Base-by-base conservation (phyloP, 176 grass and related monocot species). In the Bromus sterilis region DNA sequence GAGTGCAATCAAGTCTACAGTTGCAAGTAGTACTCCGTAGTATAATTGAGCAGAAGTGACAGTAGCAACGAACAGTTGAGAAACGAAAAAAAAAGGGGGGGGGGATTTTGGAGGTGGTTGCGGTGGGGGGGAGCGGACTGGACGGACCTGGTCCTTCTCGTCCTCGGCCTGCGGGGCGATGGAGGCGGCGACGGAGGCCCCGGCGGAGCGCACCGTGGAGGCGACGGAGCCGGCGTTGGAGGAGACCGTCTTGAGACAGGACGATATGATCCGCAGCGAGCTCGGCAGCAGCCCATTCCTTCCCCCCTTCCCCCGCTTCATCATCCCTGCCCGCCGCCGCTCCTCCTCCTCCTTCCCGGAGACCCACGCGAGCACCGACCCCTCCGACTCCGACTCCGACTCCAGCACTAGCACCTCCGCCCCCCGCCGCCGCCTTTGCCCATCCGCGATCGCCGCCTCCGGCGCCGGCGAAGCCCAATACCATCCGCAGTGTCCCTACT, bases 101-200 rank as follows among this genome's bases (percentile, higher is more conserved):
- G n/a, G n/a, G n/a, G n/a, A n/a, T 21, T 53, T 29, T 39, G 43
- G 31, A 42, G 34, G 65, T 39, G 33, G 24, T 28, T 42, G 51
- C 40, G 58, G 28, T 8, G 56, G 36, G 64, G 51, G 1, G 35
- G 77, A 36, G 73, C 15, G 78, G n/a, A n/a, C n/a, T n/a, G n/a
- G n/a, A n/a, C n/a, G n/a, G n/a, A 99, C 97, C 93, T 96, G 93
- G 82, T 99, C 97, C 85, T 99, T 99, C 93, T 99, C 97, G 71
- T 95, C 97, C 80, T 99, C 91, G 1, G 86, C 67, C 25, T 88
- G 93, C 1, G 84, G 56, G 7, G 77, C 87, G 88, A 99, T 93
- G 33, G 97, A 99, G 53, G 97, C 97, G 46, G 97, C 97, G 77
- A 99, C 91, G 68, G 97, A 93, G 39, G 91, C 93, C 13, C 97